Percentiles rank a stretch among this genome's conserved stretches.
These are phyloP conservation scores for Ziziphus jujuba DNA, from an alignment of 306 rosid species.

Conservation along the genomic window DNA sequence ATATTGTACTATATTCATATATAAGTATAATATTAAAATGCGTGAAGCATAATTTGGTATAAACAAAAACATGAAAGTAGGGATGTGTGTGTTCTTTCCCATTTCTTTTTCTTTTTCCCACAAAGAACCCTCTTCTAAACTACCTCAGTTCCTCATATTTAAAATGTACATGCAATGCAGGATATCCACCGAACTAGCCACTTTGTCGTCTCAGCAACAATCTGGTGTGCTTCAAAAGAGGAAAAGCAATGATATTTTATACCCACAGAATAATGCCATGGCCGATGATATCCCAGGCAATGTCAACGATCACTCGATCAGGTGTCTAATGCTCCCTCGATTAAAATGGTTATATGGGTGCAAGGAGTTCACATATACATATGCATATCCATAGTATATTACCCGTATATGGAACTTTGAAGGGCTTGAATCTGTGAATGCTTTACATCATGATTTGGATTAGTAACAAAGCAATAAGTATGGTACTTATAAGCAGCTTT, in stretches of 20 bases:
- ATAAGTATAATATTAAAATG: not conserved
- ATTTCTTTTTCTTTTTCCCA: not conserved
- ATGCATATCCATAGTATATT: not conserved
- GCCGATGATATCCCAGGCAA: conserved; percentile 54
- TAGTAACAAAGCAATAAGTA: conserved; percentile 7
- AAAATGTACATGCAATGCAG: conserved; percentile 53
- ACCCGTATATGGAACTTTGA: not conserved
- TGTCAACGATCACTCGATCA: conserved; percentile 48
- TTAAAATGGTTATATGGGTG: not conserved
- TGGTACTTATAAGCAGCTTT: conserved; percentile 4
- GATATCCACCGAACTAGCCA: conserved; percentile 71
- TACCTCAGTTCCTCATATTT: conserved; percentile 19
- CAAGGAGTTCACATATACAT: not conserved
- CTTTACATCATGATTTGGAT: conserved; percentile 4
- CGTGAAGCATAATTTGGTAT: no score
- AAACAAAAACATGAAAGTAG: no score
- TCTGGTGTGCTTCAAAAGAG: conserved; percentile 54
- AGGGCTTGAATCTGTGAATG: not conserved
- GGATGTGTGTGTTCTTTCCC: not conserved
- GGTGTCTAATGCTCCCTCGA: conserved; percentile 45
- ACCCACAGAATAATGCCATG: conserved; percentile 42
- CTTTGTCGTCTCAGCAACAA: conserved; percentile 61
- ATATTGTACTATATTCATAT: not conserved
- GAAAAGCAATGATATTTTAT: conserved; percentile 57
- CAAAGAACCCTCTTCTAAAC: conserved; percentile 2